A percentile compares a stretch with the other conserved stretches of the same genome.
These are phyloP conservation scores for Parathielavia appendiculata DNA, from an alignment of 495 filamentous ascomycete species.

Conservation along the genomic window DNA sequence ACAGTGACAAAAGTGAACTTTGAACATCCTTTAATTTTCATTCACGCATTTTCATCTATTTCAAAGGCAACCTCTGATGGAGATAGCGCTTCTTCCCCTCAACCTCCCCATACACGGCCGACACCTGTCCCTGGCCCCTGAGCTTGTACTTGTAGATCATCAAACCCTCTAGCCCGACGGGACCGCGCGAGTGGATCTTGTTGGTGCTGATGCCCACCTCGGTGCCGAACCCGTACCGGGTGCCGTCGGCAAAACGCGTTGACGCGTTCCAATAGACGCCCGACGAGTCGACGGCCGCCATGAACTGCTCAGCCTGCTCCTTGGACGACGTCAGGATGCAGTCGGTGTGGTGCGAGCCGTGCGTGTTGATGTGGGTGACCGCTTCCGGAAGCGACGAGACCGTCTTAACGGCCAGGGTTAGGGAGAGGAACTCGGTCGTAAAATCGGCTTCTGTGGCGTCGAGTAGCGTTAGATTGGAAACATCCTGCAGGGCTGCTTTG, in stretches of 20 bases:
- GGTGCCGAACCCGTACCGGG: constrained; percentile 94
- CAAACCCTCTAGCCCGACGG: constrained; percentile 88
- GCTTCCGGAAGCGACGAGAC: constrained; percentile 64
- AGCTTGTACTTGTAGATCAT: constrained; percentile 97
- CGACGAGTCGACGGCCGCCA: constrained; percentile 77
- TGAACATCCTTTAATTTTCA: too few relatives aligned
- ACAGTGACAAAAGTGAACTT: too few relatives aligned
- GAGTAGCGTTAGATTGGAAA: constrained; percentile 46
- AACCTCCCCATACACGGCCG: constrained; percentile 66
- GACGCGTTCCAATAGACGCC: constrained; percentile 97
- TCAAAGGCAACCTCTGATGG: constrained; percentile 55
- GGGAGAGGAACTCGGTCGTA: constrained; percentile 82
- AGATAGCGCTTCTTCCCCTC: constrained; percentile 62
- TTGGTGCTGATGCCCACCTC: constrained; percentile 98
- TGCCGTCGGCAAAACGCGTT: constrained; percentile 90
- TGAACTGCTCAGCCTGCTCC: constrained; percentile 68
- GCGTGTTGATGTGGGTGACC: constrained; percentile 80
- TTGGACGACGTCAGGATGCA: constrained; percentile 69
- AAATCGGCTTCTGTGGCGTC: constrained; percentile 66
- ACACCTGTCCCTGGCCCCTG: constrained; percentile 70
- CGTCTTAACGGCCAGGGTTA: constrained; percentile 78
- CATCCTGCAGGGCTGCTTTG: constrained; percentile 52
- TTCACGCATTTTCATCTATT: constrained; percentile 5
- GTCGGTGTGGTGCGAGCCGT: constrained; percentile 95
- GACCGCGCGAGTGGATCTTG: constrained; percentile 92